These are phyloP conservation scores for Hanseniaspora lindneri DNA, from an alignment of 805 yeast species.

Conservation along the genomic window DNA sequence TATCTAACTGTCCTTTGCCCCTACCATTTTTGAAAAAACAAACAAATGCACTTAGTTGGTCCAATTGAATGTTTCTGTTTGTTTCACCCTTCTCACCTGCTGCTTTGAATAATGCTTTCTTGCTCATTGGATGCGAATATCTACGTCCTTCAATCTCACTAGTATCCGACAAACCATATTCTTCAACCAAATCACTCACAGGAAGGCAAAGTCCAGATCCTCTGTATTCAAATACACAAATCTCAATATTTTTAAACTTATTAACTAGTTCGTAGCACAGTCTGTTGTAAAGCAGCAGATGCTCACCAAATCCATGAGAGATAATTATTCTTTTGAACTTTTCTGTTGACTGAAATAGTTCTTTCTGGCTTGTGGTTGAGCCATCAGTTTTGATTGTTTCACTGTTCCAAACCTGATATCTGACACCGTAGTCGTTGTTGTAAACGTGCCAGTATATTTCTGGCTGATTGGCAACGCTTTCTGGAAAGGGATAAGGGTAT, in stretches of 20 bases:
- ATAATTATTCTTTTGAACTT: conserved; percentile 34
- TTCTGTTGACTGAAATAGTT: too few species aligned
- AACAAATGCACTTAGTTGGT: conserved; percentile 50
- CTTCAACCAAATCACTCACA: not conserved
- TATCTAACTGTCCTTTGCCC: conserved; percentile 20
- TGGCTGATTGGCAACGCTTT: conserved; percentile 4
- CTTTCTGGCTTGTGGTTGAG: too few species aligned
- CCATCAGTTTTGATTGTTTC: too few species aligned
- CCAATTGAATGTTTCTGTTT: conserved; percentile 43
- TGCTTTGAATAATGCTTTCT: not conserved
- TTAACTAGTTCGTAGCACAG: conserved; percentile 39
- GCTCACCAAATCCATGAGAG: conserved; percentile 66
- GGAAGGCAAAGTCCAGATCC: conserved; percentile 49
- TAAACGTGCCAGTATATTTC: conserved; percentile 5
- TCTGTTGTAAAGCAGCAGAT: conserved; percentile 37
- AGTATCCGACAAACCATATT: not conserved
- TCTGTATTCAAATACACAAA: conserved; percentile 60
- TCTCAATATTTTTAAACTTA: conserved; percentile 45
- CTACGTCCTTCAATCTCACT: not conserved
- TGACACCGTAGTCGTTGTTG: conserved; percentile 3
- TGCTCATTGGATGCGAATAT: conserved; percentile 31
- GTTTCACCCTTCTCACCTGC: conserved; percentile 45
- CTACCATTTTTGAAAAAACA: conserved; percentile 29
- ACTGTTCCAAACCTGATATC: conserved; percentile 16
- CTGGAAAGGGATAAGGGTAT: conserved; percentile 11